A percentile compares a stretch with the other conserved stretches of the same genome.
Conservation (phyloP, 2,329 filamentous ascomycete genomes). For the Fusarium sp. region DNA sequence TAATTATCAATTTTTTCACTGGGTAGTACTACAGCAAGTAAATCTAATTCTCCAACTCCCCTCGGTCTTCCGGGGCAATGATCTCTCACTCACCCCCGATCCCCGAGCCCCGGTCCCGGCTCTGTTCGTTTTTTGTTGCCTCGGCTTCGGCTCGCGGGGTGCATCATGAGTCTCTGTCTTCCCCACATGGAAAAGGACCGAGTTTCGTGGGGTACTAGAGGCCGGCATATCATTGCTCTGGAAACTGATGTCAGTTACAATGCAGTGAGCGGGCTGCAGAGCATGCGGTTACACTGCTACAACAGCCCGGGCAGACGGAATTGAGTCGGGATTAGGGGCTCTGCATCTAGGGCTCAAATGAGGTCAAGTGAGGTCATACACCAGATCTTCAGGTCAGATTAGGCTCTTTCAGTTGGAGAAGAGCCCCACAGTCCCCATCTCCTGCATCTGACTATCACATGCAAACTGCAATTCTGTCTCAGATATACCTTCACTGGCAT, state of each 20-base stretch:
- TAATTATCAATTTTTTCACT: neutral
- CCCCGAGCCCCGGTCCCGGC: slow-evolving; percentile 39
- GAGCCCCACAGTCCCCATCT: slow-evolving; percentile 30
- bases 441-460: slow-evolving; percentile 35
- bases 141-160: slow-evolving; percentile 44
- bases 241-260: neutral
- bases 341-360: neutral
- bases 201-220: slow-evolving; percentile 15
- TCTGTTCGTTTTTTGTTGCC: slow-evolving; percentile 28
- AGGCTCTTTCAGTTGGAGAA: slow-evolving; percentile 16
- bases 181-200: slow-evolving; percentile 28
- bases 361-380: slow-evolving; percentile 12
- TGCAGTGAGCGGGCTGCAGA: neutral
- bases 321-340: slow-evolving; percentile 10
- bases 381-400: slow-evolving; percentile 10
- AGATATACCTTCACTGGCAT: neutral
- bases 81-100: slow-evolving; percentile 25
- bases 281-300: neutral
- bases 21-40: neutral
- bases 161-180: slow-evolving; percentile 22
- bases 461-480: slow-evolving; percentile 13
- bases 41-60: slow-evolving; percentile 18
- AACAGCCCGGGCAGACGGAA: slow-evolving; percentile 34
- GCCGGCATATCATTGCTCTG: neutral
- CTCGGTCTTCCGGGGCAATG: slow-evolving; percentile 35